Conservation (phyloP, 2,329 filamentous ascomycete species). For the Talaromyces islandicus region DNA sequence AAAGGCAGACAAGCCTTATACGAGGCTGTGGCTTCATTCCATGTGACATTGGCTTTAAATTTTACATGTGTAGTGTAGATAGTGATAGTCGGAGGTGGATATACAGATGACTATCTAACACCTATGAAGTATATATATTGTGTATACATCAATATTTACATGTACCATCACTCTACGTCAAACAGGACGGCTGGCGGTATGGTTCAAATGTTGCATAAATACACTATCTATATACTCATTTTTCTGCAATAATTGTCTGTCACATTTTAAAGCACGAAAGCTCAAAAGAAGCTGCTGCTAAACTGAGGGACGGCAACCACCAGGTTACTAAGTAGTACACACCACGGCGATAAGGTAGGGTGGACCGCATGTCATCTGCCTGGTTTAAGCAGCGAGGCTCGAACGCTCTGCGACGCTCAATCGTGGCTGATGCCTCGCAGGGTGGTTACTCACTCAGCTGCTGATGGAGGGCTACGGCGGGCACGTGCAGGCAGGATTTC, state of each 20-base stretch:
- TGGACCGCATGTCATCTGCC: not conserved
- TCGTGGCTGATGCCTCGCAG: slow-evolving; percentile 2
- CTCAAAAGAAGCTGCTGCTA: not conserved
- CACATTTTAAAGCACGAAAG: no score
- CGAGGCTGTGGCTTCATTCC: not conserved
- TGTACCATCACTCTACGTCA: not conserved
- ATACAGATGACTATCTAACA: not conserved
- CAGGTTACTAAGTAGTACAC: not conserved
- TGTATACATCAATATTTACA: not conserved
- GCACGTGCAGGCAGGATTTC: slow-evolving; percentile 12
- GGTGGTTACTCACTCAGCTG: slow-evolving; percentile 2
- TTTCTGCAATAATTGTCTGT: not conserved
- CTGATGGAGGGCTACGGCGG: slow-evolving; percentile 13
- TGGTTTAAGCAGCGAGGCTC: not conserved
- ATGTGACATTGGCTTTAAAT: not conserved
- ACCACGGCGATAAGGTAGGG: not conserved
- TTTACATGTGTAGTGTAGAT: not conserved
- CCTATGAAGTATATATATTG: not conserved
- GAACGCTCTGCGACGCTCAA: not conserved
- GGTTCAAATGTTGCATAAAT: not conserved
- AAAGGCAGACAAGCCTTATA: not conserved
- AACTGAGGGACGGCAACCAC: not conserved
- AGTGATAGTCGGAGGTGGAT: not conserved
- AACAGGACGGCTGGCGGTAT: not conserved
- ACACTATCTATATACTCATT: not conserved